These are phyloP conservation scores for Musa beccarii DNA, from an alignment of 176 grass and related monocot genomes.

Conservation along the genomic window DNA sequence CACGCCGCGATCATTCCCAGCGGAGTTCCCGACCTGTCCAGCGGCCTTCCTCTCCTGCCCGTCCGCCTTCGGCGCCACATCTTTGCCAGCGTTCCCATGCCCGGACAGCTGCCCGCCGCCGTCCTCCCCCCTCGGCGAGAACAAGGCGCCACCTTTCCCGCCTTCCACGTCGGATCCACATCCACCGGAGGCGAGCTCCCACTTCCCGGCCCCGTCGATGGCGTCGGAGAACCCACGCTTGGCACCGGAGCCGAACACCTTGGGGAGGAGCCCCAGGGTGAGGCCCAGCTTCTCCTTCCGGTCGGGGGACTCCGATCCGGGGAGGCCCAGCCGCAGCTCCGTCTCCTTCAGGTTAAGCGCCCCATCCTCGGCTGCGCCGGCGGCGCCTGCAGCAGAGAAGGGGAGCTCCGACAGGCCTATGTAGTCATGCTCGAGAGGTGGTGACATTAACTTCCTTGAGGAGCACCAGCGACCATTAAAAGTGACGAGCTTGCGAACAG, in stretches of 20 bases:
- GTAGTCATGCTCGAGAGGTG: constrained; percentile 83
- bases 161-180: background rate
- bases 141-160: constrained; percentile 2
- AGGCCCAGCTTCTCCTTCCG: constrained; percentile 23
- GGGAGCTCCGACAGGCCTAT: constrained; percentile 58
- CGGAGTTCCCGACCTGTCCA: constrained; percentile 18
- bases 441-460: constrained; percentile 44
- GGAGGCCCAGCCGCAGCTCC: constrained; percentile 78
- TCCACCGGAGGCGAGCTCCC: background rate
- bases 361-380: constrained; percentile 4
- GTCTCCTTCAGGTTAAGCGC: constrained; percentile 56
- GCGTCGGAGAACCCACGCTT: constrained; percentile 81
- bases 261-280: constrained; percentile 71
- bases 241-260: constrained; percentile 43
- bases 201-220: constrained; percentile 18
- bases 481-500: background rate
- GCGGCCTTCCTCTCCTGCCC: constrained; percentile 32
- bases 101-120: background rate
- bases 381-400: background rate
- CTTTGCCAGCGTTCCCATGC: constrained; percentile 4
- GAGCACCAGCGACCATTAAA: background rate
- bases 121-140: constrained; percentile 2
- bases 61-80: background rate
- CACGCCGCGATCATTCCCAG: constrained; percentile 11
- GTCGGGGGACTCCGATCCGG: constrained; percentile 45